phyloP scores from a whole-genome alignment of 225 moss, liverwort and hornwort genomes.

The Pseudoscleropodium purum region DNA sequence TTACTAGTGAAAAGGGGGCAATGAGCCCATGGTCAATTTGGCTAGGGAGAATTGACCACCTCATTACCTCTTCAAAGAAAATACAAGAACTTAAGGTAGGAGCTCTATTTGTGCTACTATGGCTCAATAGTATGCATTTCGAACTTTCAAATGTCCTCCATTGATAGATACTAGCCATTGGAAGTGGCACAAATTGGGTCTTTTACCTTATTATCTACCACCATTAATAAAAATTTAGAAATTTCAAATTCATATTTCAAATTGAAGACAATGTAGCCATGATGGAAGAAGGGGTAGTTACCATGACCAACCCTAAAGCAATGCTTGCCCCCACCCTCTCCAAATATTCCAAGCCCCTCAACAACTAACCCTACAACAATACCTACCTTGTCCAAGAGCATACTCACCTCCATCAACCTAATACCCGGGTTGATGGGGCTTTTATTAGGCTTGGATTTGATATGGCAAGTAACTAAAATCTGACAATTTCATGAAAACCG shows the following conservation, averaged over 20 bases:
- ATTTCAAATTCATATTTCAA: background rate
- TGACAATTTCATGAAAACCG: background rate
- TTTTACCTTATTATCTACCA: background rate
- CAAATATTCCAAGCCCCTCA: background rate
- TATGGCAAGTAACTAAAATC: background rate
- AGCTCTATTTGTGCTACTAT: background rate
- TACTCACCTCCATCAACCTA: background rate
- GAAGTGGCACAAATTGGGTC: background rate
- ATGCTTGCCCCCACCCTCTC: fast-evolving
- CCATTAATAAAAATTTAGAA: too few relatives aligned
- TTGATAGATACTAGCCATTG: background rate
- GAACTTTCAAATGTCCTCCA: background rate
- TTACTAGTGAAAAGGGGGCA: too few relatives aligned
- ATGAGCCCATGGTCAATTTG: too few relatives aligned
- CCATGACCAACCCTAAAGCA: fast-evolving
- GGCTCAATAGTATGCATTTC: fast-evolving
- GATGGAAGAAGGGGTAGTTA: too few relatives aligned
- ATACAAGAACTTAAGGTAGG: too few relatives aligned
- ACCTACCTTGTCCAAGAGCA: fast-evolving
- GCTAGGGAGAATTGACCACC: too few relatives aligned
- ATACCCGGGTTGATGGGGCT: too few relatives aligned
- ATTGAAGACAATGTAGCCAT: too few relatives aligned
- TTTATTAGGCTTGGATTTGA: background rate
- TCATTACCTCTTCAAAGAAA: too few relatives aligned
- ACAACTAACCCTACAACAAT: background rate